A percentile compares a stretch with the other conserved stretches of the same genome.
These are phyloP conservation scores for Blakeslea trispora DNA, from an alignment of 371 early-diverging fungal species.

Conservation along the genomic window DNA sequence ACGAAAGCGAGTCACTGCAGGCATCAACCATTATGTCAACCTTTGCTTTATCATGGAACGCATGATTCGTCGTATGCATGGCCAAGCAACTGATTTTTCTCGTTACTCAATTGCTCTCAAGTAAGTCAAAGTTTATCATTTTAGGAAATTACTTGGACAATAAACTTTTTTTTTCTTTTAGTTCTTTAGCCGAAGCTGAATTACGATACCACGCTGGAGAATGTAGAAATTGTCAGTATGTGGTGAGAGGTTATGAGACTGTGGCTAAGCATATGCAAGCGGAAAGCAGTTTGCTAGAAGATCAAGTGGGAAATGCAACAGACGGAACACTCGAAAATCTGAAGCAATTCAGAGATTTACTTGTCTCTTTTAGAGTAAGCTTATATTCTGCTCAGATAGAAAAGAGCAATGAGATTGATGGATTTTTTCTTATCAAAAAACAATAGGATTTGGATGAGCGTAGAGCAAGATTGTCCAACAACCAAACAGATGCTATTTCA, in stretches of 20 bases:
- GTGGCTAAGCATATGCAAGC: constrained; percentile 62
- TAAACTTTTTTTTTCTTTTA: constrained; percentile 10
- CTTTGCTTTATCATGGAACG: constrained; percentile 70
- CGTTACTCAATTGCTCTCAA: constrained; percentile 59
- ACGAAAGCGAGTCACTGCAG: constrained; percentile 51
- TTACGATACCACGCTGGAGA: constrained; percentile 63
- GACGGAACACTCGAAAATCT: constrained; percentile 67
- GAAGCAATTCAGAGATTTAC: constrained; percentile 71
- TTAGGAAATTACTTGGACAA: too few species aligned
- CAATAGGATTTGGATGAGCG: constrained; percentile 41
- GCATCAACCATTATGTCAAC: constrained; percentile 62
- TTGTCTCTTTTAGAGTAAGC: constrained; percentile 62
- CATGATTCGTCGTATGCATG: constrained; percentile 66
- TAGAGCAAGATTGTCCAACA: constrained; percentile 30
- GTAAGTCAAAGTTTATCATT: constrained; percentile 26
- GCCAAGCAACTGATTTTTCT: constrained; percentile 59
- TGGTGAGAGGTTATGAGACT: constrained; percentile 61
- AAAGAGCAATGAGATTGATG: constrained; percentile 2
- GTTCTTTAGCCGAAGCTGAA: constrained; percentile 63
- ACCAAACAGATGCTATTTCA: constrained; percentile 40
- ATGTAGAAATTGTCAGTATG: constrained; percentile 60
- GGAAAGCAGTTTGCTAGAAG: constrained; percentile 55
- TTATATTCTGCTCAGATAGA: background rate
- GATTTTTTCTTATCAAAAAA: too few species aligned
- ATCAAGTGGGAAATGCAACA: constrained; percentile 47